These are phyloP conservation scores for Monosporozyma aquatica DNA, from an alignment of 805 yeast genomes.

Conservation along the genomic window DNA sequence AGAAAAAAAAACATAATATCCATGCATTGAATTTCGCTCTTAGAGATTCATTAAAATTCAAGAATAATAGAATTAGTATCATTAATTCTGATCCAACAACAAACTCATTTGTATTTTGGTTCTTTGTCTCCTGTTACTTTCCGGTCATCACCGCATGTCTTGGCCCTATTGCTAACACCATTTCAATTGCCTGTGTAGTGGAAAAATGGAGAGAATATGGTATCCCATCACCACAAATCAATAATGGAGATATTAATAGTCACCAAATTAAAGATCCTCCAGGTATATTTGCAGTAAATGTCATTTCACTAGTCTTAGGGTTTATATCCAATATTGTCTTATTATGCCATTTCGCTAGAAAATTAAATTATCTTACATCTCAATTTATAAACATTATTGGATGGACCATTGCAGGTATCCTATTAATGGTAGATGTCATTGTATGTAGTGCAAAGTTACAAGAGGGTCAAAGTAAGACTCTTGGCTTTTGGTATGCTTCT, in stretches of 20 bases:
- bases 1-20: not conserved
- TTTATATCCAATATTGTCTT: constrained; percentile 59
- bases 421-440: constrained; percentile 39
- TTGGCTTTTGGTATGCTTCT: constrained; percentile 75
- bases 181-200: constrained; percentile 61
- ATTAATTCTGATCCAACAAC: constrained; percentile 23
- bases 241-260: not conserved
- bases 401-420: constrained; percentile 51
- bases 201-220: constrained; percentile 51
- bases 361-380: constrained; percentile 47
- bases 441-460: constrained; percentile 15
- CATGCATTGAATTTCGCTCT: constrained; percentile 4
- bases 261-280: constrained; percentile 25
- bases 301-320: constrained; percentile 56
- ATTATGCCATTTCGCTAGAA: constrained; percentile 56
- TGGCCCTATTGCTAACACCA: constrained; percentile 71
- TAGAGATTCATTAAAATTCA: constrained; percentile 14
- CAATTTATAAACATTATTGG: constrained; percentile 55
- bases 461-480: constrained; percentile 27
- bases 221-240: constrained; percentile 4
- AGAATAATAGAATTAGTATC: constrained; percentile 20
- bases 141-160: constrained; percentile 71
- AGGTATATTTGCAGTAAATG: constrained; percentile 48
- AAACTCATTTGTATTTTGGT: constrained; percentile 40
- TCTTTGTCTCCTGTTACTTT: constrained; percentile 53